Percentiles rank a stretch among this genome's conserved stretches.
Conservation (phyloP, 345 rosid species). For the Eucalyptus fibrosa region DNA sequence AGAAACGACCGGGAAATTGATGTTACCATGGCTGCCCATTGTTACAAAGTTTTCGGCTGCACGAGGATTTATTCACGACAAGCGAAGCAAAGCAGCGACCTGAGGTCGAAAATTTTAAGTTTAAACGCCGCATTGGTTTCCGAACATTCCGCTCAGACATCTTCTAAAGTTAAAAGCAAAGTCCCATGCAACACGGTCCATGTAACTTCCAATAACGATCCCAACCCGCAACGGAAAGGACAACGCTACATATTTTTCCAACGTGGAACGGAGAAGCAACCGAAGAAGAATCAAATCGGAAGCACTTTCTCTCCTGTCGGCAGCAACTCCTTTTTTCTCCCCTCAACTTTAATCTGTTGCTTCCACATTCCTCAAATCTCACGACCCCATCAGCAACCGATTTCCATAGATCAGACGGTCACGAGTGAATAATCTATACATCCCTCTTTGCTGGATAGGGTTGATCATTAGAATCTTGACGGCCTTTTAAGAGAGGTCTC, state of each 20-base stretch:
- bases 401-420: background rate
- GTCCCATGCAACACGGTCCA: background rate
- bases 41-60: background rate
- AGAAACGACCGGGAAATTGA: background rate
- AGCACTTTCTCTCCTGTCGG: background rate
- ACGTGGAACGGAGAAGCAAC: background rate
- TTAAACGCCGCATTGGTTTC: background rate
- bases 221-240: background rate
- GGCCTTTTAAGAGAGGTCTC: background rate
- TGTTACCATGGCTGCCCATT: background rate
- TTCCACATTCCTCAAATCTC: background rate
- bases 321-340: background rate
- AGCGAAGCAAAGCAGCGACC: background rate
- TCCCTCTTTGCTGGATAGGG: background rate
- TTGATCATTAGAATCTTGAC: background rate
- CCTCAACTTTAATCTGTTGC: background rate
- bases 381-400: background rate
- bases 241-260: background rate
- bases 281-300: background rate
- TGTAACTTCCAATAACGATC: background rate
- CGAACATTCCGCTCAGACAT: background rate
- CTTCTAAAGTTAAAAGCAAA: background rate
- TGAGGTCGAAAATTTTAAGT: background rate
- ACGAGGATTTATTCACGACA: background rate
- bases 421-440: background rate